Evolutionary conservation across 75 land plant genomes (phyloP), one percentile per base, ranked within the genome.

Genomic region (Pinus albicaulis): DNA sequence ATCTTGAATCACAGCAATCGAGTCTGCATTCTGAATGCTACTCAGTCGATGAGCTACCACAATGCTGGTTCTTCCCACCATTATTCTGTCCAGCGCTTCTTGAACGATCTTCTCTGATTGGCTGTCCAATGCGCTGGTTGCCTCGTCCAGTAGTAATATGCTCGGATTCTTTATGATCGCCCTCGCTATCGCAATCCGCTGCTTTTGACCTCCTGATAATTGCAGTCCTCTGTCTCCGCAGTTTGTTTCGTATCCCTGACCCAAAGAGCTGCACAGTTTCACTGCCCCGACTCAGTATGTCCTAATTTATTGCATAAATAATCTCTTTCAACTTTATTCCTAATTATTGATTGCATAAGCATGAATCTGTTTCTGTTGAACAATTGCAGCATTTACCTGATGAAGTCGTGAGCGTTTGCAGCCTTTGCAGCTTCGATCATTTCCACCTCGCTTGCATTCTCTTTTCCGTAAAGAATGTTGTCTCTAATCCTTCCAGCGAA

Each of bases 371-470:
- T 19, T 7, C n/a, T n/a, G 20, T 59, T 59, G 1, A 26, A 15
- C 7, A n/a, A 11, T n/a, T 36, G 7, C 22, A 23, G 16, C 2
- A 31, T 71, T n/a, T 83, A 88, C 93, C 92, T 86, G 75, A 91
- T 91, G 72, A 91, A 89, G 22, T 71, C 86, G 66, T 89, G 88
- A n/a, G 93, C 93, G 61, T 91, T 91, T 63, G 91, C 91, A 71
- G 91, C 91, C 61, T 60, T 84, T 5, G 93, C 92, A 38, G 93
- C 93, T 24, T 84, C 88, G 53, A 89, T 81, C 22, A 91, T 78
- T 77, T 91, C 93, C 36, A 77, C 80, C 56, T 91, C 93, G 0
- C 82, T 72, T 0, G 90, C 90, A 52, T 86, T 86, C 14, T 68
- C 59, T 79, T 85, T 83, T 34, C 89, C 93, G 48, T 87, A 89